A percentile compares a stretch with the other conserved stretches of the same genome.
Evolutionary conservation across 768 basidiomycete species (phyloP).

Genomic region (Paxillus ammoniavirescens): DNA sequence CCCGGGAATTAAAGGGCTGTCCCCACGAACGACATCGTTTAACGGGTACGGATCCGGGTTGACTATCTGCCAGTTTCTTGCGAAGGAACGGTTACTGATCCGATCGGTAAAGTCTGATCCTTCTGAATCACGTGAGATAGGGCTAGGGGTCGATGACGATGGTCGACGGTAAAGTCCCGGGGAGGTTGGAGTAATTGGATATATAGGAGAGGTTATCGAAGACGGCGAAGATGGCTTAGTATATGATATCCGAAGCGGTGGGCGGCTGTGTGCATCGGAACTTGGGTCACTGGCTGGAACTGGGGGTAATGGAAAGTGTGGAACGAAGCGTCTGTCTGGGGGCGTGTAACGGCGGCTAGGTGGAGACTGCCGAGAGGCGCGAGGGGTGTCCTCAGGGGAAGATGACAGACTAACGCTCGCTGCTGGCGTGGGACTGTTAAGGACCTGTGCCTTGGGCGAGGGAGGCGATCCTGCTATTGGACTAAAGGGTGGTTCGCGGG

Average conservation of each 20-base stretch:
- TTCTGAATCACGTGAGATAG: slow-evolving; percentile 8
- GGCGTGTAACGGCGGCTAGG: slow-evolving; percentile 6
- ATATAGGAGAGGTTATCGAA: neutral
- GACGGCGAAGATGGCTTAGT: slow-evolving; percentile 7
- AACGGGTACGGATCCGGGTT: neutral
- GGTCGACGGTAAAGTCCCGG: neutral
- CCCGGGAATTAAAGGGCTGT: slow-evolving; percentile 14
- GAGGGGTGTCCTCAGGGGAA: slow-evolving; percentile 8
- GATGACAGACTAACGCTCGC: neutral
- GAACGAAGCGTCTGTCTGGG: slow-evolving; percentile 12
- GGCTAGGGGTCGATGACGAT: slow-evolving; percentile 17
- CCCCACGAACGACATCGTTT: slow-evolving; percentile 16
- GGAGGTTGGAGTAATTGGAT: slow-evolving; percentile 7
- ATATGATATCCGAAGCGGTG: neutral
- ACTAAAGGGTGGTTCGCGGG: too few relatives aligned
- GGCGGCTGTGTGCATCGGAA: neutral
- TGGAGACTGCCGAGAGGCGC: neutral
- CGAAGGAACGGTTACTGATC: neutral
- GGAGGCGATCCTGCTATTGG: neutral
- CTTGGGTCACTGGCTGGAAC: slow-evolving; percentile 13
- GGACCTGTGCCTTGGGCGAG: neutral
- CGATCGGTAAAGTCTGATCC: slow-evolving; percentile 1
- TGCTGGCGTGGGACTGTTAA: neutral
- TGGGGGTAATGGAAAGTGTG: slow-evolving; percentile 20
- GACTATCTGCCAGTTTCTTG: slow-evolving; percentile 6